Percentiles rank a stretch among this genome's conserved stretches.
Evolutionary conservation across 176 grass and related monocot genomes (phyloP).

Genomic region (Phragmites australis): DNA sequence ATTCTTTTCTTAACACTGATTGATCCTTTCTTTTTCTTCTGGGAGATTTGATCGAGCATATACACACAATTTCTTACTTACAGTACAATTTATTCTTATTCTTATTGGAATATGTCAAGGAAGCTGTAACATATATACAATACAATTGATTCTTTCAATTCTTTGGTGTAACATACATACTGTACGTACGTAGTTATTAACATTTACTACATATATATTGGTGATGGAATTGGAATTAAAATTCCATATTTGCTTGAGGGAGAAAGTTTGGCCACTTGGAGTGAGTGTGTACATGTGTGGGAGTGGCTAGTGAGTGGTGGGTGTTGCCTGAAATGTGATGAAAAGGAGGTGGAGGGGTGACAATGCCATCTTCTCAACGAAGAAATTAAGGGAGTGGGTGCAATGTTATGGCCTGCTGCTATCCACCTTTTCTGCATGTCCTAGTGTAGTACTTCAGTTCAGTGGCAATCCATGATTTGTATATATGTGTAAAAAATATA

Average conservation of each 20-base stretch:
- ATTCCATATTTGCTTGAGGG: background rate
- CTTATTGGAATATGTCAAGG: background rate
- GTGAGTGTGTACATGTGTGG: background rate
- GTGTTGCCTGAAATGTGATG: conserved; percentile 49
- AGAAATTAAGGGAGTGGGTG: conserved; percentile 44
- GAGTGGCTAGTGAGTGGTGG: conserved; percentile 39
- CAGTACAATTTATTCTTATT: conserved; percentile 29
- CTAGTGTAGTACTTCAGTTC: background rate
- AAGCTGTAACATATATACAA: conserved; percentile 45
- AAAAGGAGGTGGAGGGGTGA: background rate
- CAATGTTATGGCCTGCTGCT: conserved; percentile 25
- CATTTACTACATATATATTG: conserved; percentile 1
- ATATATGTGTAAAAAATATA: background rate
- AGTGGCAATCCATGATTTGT: too few species aligned
- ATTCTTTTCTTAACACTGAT: conserved; percentile 54
- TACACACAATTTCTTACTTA: conserved; percentile 21
- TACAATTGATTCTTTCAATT: conserved; percentile 51
- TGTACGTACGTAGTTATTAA: conserved; percentile 8
- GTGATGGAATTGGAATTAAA: conserved; percentile 16
- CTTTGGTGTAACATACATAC: conserved; percentile 38
- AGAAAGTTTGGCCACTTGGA: conserved; percentile 36
- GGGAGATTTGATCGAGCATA: background rate
- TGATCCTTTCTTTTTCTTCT: background rate
- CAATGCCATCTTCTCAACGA: background rate
- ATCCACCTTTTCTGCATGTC: conserved; percentile 33